Base-by-base conservation (phyloP, 1,284 basidiomycete species). In the Amylostereum areolatum region DNA sequence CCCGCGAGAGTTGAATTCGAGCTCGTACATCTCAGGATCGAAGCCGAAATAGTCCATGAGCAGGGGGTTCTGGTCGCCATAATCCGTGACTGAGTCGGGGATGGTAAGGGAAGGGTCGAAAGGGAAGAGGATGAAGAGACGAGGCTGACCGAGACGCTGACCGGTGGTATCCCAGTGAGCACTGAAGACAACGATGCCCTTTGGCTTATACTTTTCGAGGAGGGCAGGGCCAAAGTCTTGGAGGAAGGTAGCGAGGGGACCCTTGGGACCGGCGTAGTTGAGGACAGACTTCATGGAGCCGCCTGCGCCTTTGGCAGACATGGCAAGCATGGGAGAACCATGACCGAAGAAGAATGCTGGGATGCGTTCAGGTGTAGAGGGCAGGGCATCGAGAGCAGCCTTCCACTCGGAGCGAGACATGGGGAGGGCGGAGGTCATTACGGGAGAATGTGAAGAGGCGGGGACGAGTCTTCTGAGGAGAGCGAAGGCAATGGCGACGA, bases 291-390 rank as follows among this genome's bases (percentile, higher is more conserved):
- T 65, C 31, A 29, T 35, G 47, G 51, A 28, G 43, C 56, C 54
- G 10, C n/a, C 43, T 46, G 5, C 52, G 47, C 34, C 46, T 50
- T 45, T 43, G 48, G 10, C 28, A 0, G 73, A 66, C 53, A 71
- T 71, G 3, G 69, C 73, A 32, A 83, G 66, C 59, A 77, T 62
- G 1, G 81, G 82, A 39, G 80, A 80, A 5, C 85, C 84, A 65
- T 88, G 86, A 2, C 75, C 82, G 56, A 89, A 86, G 74, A 85
- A 89, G 70, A 90, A 84, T 0, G 79, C 70, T 1, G 86, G 87
- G 30, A 89, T 85, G 46, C 75, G 76, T 10, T 77, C 67, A 2
- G 80, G 79, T 1, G 78, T 77, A 3, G 73, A 59, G 1, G 86
- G 85, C 0, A 90, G 71, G 0, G 71, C 67, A 1, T 78, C 73